Evolutionary conservation across 2,329 filamentous ascomycete species (phyloP).

Genomic region (Colletotrichum noveboracense): DNA sequence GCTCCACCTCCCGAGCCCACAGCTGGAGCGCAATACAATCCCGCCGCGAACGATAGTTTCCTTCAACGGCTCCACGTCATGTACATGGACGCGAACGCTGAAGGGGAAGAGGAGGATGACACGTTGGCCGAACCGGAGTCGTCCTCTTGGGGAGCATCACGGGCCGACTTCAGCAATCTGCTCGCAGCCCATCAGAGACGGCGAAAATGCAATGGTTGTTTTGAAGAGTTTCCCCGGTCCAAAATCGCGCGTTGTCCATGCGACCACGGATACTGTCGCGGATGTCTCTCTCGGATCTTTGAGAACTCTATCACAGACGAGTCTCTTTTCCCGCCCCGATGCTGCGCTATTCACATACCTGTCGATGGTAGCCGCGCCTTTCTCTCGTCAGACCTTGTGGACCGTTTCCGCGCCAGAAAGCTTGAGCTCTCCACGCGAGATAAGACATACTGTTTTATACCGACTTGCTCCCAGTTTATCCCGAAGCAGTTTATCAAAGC

Average conservation of each 20-base stretch:
- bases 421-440: conserved; percentile 53
- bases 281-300: conserved; percentile 53
- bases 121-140: neutral
- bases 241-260: conserved; percentile 32
- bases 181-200: too few relatives aligned
- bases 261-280: conserved; percentile 55
- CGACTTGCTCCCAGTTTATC: conserved; percentile 53
- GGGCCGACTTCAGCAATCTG: neutral
- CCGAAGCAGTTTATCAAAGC: conserved; percentile 29
- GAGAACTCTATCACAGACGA: conserved; percentile 49
- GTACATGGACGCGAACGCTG: neutral
- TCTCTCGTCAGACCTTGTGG: conserved; percentile 26
- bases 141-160: neutral
- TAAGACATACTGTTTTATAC: conserved; percentile 54
- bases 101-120: neutral
- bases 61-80: neutral
- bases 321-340: conserved; percentile 59
- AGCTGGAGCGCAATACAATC: neutral
- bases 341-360: conserved; percentile 50
- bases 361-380: conserved; percentile 24
- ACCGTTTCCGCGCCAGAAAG: conserved; percentile 46
- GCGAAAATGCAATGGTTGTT: neutral
- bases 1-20: neutral
- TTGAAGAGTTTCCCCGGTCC: neutral
- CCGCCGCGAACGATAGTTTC: neutral